A percentile compares a stretch with the other conserved stretches of the same genome.
These are phyloP conservation scores for Mycena maculata DNA, from an alignment of 768 basidiomycete genomes.

Conservation along the genomic window DNA sequence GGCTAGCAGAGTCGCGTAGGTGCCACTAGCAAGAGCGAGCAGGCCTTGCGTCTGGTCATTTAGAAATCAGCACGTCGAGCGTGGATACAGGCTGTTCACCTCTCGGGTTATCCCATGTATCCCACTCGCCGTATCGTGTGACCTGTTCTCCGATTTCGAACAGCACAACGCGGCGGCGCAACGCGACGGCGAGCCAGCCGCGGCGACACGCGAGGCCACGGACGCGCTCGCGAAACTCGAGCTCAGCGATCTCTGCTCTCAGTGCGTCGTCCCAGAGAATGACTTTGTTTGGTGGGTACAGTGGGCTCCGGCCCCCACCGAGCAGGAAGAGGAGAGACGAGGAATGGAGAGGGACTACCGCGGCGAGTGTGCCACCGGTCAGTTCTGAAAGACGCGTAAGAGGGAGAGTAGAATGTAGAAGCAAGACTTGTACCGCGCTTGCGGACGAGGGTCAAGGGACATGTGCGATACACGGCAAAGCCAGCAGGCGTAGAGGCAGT, in stretches of 20 bases:
- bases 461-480: conserved; percentile 84
- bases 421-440: conserved; percentile 72
- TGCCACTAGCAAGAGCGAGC: conserved; percentile 81
- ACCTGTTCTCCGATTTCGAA: conserved; percentile 77
- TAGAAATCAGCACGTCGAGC: conserved; percentile 21
- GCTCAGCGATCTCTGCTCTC: conserved; percentile 84
- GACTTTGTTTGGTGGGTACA: conserved; percentile 93
- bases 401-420: background rate
- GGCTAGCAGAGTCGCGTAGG: conserved; percentile 83
- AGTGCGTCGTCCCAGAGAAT: conserved; percentile 88
- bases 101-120: conserved; percentile 88
- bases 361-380: conserved; percentile 81
- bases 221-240: conserved; percentile 89
- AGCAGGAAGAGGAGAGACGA: conserved; percentile 88
- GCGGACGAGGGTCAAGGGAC: conserved; percentile 80
- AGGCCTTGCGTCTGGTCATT: conserved; percentile 59
- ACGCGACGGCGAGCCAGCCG: conserved; percentile 86
- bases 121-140: conserved; percentile 79
- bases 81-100: conserved; percentile 57
- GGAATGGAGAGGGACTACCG: conserved; percentile 81
- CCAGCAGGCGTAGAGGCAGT: conserved; percentile 83
- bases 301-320: conserved; percentile 88
- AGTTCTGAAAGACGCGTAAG: conserved; percentile 64
- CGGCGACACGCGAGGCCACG: conserved; percentile 83
- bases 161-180: conserved; percentile 81